Evolutionary conservation across 768 basidiomycete species (phyloP), one percentile per base, ranked within the genome.

Genomic region (Russula sp.): DNA sequence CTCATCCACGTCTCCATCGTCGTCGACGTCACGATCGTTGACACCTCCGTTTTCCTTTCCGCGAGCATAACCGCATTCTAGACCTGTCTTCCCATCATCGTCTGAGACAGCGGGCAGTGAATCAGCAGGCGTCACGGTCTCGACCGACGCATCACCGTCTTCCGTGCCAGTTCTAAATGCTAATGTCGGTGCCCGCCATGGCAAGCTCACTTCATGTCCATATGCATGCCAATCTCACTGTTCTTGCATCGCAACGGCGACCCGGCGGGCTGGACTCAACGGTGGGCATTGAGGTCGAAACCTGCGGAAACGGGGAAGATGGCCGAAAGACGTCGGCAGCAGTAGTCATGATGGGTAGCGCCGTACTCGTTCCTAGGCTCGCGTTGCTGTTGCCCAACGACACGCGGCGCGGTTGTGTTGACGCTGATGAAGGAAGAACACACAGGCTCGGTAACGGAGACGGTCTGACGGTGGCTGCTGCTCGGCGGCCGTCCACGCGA

Each of bases 81-180:
- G n/a, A 2, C 38, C 14, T 13, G 22, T 46, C n/a, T 56, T 57
- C 10, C 74, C 72, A 57, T 75, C 72, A 61, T 84, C 81, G 68
- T 79, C 83, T 67, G 80, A 81, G 34, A 79, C 78, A 22, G 78
- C 73, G 2, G 81, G 80, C 38, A 81, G 70, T 2, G 82, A 81
- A 61, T 75, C 79, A 20, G 80, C 75, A 3, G 81, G 79, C 1
- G 55, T 6, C 52, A 68, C 9, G 38, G 75, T 57, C 42, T 71
- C 76, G 49, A 80, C 77, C n/a, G 79, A 73, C 28, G 77, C 59
- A 28, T 63, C 51, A 28, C 28, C 46, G 22, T 40, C 58, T 26
- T 49, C 32, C 44, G n/a, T 55, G 20, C 57, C 14, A n/a, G n/a
- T n/a, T n/a, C n/a, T n/a, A n/a, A 62, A 53, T 65, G 42, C 24